Base-by-base conservation (phyloP, 257 asterid species). In the Plantago major region DNA sequence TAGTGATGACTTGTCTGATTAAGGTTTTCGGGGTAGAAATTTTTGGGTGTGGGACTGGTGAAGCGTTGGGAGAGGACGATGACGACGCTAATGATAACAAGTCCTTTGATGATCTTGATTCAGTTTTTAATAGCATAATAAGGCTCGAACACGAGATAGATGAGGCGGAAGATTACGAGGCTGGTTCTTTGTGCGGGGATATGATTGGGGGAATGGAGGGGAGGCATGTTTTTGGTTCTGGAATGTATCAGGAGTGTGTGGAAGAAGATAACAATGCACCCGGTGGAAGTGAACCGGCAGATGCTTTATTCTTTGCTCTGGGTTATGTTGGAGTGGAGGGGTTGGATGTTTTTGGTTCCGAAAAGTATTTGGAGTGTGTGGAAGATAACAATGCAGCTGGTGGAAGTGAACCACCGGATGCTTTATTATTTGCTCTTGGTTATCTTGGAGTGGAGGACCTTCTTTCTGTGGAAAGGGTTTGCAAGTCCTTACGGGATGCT, bases 391-490 rank as follows among this genome's bases (percentile, higher is more conserved):
- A 9, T 67, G 68, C 19, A 30, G 62, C 45, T 17, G 76, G 57
- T 54, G 82, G 67, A 63, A 83, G 78, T 50, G 73, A 62, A 46
- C 90, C 84, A 9, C 65, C 75, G 3, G 91, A 82, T 71, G 92
- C 79, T 22, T 55, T 90, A 57, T 66, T 67, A 46, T 79, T 67
- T 65, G 84, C 83, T 70, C 82, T 88, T 65, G 69, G 76, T 64
- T 76, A 78, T 77, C 84, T 90, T 47, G 80, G 79, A 16, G 68
- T 82, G 62, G 61, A 51, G 67, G 95, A 90, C 71, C 91, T 88
- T 45, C 80, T 88, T 33, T 67, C 88, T 18, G 66, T 88, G 28
- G 95, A 84, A 80, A 66, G 73, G 70, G 96, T 88, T 67, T 90
- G 95, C 82, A 88, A 76, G 75, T 48, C 84, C 0, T 57, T 90